Evolutionary conservation across 371 early-diverging fungal species (phyloP).

Genomic region (Lichtheimia ornata): DNA sequence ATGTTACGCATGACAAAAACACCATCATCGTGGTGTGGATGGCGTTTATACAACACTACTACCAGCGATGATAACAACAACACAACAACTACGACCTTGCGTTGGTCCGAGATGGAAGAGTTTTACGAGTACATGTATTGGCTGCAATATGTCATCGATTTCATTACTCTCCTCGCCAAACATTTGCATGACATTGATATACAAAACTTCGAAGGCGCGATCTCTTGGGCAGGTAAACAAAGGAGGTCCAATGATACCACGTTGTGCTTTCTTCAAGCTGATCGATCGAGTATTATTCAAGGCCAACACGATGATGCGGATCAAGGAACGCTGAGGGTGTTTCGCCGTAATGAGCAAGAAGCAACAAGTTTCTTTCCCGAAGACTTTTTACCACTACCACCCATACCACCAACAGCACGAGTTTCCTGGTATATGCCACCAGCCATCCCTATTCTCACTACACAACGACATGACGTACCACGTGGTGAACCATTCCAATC

Average conservation of each 20-base stretch:
- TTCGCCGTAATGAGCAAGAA: neutral
- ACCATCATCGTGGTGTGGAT: neutral
- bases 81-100: neutral
- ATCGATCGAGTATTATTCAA: neutral
- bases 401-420: neutral
- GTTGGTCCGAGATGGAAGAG: neutral
- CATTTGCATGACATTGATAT: neutral
- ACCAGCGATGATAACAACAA: neutral
- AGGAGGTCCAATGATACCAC: neutral
- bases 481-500: neutral
- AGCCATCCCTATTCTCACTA: neutral
- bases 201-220: neutral
- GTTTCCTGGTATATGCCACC: too few species aligned
- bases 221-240: neutral
- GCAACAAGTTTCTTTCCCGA: neutral
- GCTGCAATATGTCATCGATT: slow-evolving; percentile 1
- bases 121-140: slow-evolving; percentile 5
- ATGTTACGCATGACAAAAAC: neutral
- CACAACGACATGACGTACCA: neutral
- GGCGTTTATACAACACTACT: neutral
- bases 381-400: neutral
- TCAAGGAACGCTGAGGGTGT: neutral
- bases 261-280: neutral
- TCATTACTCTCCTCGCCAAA: neutral
- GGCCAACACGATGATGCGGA: neutral